phyloP scores from a whole-genome alignment of 2,329 filamentous ascomycete genomes.

The Colletotrichum orchidophilum region DNA sequence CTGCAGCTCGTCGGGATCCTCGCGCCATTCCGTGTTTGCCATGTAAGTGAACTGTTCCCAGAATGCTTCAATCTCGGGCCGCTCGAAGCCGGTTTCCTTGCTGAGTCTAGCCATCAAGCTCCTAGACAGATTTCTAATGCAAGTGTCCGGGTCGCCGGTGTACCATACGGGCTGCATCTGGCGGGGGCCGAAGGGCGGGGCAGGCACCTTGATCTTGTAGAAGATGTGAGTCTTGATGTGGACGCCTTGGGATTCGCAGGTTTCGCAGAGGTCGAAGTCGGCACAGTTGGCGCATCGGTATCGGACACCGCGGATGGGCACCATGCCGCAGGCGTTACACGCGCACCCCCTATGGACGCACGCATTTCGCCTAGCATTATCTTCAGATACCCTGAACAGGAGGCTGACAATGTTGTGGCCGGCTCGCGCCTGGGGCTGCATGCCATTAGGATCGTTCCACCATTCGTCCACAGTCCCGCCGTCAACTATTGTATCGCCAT shows the following conservation, averaged over 20 bases:
- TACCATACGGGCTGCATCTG: slow-evolving; percentile 88
- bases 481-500: slow-evolving; percentile 51
- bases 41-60: slow-evolving; percentile 98
- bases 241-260: slow-evolving; percentile 81
- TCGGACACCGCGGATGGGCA: slow-evolving; percentile 89
- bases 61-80: slow-evolving; percentile 87
- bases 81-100: slow-evolving; percentile 80
- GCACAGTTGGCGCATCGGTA: slow-evolving; percentile 96
- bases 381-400: slow-evolving; percentile 91
- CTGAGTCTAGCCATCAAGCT: slow-evolving; percentile 74
- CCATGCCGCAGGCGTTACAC: slow-evolving; percentile 88
- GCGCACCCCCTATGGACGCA: slow-evolving; percentile 93
- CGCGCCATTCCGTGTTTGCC: slow-evolving; percentile 84
- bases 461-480: slow-evolving; percentile 56
- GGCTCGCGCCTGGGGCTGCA: slow-evolving; percentile 56
- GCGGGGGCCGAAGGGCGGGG: slow-evolving; percentile 82
- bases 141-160: slow-evolving; percentile 82
- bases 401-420: slow-evolving; percentile 87
- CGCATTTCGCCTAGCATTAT: slow-evolving; percentile 86
- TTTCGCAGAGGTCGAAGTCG: slow-evolving; percentile 95
- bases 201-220: slow-evolving; percentile 93
- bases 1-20: slow-evolving; percentile 80
- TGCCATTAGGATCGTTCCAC: slow-evolving; percentile 57
- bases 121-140: slow-evolving; percentile 73
- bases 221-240: slow-evolving; percentile 95